Conservation (phyloP, 805 yeast species). For the Spencermartinsiella europaea region DNA sequence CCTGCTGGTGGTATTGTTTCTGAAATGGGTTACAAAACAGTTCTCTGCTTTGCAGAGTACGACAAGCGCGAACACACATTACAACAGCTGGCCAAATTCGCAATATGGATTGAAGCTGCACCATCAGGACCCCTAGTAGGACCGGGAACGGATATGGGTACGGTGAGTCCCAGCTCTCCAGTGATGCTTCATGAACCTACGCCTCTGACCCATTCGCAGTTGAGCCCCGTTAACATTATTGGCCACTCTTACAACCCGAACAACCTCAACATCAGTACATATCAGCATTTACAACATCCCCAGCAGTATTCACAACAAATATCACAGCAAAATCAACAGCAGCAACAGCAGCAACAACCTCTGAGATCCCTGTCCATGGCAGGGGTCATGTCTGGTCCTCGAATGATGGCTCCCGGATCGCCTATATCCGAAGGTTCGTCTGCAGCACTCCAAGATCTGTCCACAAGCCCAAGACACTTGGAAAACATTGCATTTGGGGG, state of each 20-base stretch:
- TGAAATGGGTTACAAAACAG: constrained; percentile 28
- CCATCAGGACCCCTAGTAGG: no score
- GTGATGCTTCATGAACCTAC: neutral
- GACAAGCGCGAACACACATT: constrained; percentile 31
- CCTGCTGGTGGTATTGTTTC: constrained; percentile 1
- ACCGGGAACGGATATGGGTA: no score
- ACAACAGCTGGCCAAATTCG: constrained; percentile 29
- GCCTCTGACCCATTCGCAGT: neutral
- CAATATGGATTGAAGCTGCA: constrained; percentile 31
- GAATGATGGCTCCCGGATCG: neutral
- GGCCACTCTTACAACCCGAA: neutral
- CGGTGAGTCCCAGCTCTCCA: neutral
- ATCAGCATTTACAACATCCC: no score
- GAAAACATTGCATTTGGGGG: neutral
- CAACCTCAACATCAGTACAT: neutral
- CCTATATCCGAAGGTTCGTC: neutral
- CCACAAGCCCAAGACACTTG: neutral
- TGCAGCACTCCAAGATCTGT: neutral
- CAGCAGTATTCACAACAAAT: no score
- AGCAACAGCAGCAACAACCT: constrained; percentile 3
- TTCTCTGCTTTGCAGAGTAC: constrained; percentile 39
- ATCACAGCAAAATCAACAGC: no score
- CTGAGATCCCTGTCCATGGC: neutral
- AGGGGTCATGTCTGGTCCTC: neutral
- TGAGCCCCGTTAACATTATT: neutral